Conservation (phyloP, 371 early-diverging fungal species). For the Haplosporangium sp. region DNA sequence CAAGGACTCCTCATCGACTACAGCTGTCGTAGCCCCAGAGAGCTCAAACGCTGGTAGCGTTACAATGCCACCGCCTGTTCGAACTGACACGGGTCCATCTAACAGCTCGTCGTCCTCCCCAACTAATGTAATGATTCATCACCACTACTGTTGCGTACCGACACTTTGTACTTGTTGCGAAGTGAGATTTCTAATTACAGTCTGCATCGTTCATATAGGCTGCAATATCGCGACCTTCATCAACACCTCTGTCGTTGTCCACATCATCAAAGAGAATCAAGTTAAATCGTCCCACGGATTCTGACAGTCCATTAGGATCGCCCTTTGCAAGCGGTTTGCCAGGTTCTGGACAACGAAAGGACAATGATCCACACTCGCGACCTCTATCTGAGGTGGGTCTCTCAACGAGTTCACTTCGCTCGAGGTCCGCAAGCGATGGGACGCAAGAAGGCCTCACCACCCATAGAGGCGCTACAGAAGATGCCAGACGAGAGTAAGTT, state of each 20-base stretch:
- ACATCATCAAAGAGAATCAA: slow-evolving; percentile 38
- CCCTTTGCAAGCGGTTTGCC: slow-evolving; percentile 16
- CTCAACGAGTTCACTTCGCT: slow-evolving; percentile 22
- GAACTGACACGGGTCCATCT: slow-evolving; percentile 6
- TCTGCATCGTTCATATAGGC: not conserved
- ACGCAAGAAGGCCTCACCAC: not conserved
- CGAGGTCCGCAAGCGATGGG: slow-evolving; percentile 3
- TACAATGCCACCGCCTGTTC: slow-evolving; percentile 24
- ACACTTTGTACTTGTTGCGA: not conserved
- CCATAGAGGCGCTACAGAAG: slow-evolving; percentile 9
- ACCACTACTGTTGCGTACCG: not conserved
- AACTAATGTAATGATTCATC: not conserved
- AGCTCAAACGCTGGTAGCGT: slow-evolving; percentile 5
- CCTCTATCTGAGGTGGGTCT: slow-evolving; percentile 11
- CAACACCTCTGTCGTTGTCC: not conserved
- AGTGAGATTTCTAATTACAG: not conserved
- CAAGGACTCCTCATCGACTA: slow-evolving; percentile 6
- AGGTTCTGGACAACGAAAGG: slow-evolving; percentile 8
- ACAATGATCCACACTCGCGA: slow-evolving; percentile 6
- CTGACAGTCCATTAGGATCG: slow-evolving; percentile 16
- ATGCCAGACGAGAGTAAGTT: slow-evolving; percentile 27
- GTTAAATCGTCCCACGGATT: slow-evolving; percentile 35
- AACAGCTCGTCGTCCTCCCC: not conserved
- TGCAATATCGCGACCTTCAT: not conserved
- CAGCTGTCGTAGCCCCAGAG: not conserved